phyloP scores from a whole-genome alignment of 2,329 filamentous ascomycete species.

The Xylaria sp. region DNA sequence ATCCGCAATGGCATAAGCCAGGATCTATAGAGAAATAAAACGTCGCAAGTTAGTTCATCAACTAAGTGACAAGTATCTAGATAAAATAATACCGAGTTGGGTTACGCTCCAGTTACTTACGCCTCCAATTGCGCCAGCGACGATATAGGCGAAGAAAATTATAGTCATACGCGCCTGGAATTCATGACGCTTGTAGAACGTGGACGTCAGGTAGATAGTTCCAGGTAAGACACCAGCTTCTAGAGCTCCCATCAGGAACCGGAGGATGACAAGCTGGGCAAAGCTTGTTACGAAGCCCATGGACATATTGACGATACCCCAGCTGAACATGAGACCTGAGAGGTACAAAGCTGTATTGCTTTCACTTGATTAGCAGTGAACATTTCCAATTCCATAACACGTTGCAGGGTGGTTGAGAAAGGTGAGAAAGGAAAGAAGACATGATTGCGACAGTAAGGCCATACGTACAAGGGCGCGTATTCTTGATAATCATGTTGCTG shows the following conservation, averaged over 20 bases:
- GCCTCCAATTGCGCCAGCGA: constrained; percentile 56
- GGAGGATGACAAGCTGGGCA: constrained; percentile 53
- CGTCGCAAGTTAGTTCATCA: not conserved
- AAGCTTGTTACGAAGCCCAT: constrained; percentile 58
- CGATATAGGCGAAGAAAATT: constrained; percentile 54
- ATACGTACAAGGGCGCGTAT: constrained; percentile 52
- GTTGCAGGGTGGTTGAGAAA: no score
- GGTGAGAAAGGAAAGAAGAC: not conserved
- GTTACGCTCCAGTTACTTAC: constrained; percentile 37
- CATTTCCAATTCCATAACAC: not conserved
- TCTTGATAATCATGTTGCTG: constrained; percentile 57
- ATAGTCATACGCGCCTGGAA: constrained; percentile 58
- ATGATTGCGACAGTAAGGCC: no score
- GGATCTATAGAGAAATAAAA: constrained; percentile 44
- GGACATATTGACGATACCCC: constrained; percentile 59
- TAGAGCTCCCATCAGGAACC: constrained; percentile 57
- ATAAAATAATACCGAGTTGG: not conserved
- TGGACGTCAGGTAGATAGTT: constrained; percentile 58
- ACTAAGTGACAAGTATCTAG: not conserved
- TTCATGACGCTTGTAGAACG: constrained; percentile 61
- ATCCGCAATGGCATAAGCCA: constrained; percentile 59
- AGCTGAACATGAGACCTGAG: constrained; percentile 53
- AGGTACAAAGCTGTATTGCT: constrained; percentile 45
- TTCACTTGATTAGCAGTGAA: not conserved
- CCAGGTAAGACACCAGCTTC: constrained; percentile 60